phyloP scores from a whole-genome alignment of 2,329 filamentous ascomycete genomes.

The Claviceps pusilla region DNA sequence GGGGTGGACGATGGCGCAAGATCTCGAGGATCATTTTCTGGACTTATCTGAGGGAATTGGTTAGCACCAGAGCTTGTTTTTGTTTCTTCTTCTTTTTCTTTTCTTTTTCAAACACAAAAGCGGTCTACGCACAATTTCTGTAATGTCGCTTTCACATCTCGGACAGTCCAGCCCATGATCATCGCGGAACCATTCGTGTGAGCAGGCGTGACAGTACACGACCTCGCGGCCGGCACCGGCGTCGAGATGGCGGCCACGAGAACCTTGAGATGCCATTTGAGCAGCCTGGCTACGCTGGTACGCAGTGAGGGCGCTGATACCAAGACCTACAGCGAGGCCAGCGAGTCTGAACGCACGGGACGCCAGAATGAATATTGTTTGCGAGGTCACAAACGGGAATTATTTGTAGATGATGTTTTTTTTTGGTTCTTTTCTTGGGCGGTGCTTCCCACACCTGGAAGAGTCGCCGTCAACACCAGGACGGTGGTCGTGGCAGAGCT shows the following conservation, averaged over 20 bases:
- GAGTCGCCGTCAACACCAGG: background rate
- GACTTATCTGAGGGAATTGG: constrained; percentile 28
- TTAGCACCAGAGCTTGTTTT: constrained; percentile 5
- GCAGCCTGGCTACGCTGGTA: constrained; percentile 31
- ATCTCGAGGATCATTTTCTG: constrained; percentile 47
- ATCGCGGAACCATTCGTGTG: constrained; percentile 65
- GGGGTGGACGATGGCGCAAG: constrained; percentile 15
- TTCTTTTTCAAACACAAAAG: background rate
- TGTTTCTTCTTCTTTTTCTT: too few relatives aligned
- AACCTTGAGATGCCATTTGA: constrained; percentile 22
- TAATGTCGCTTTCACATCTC: constrained; percentile 60
- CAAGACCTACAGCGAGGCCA: constrained; percentile 43
- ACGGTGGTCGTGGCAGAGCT: too few relatives aligned
- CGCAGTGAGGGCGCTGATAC: constrained; percentile 41
- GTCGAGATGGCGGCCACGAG: constrained; percentile 28
- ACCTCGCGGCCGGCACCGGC: constrained; percentile 46
- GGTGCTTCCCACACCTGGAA: background rate
- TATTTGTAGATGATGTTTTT: background rate
- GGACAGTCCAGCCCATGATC: constrained; percentile 58
- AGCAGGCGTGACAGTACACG: constrained; percentile 74
- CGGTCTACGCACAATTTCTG: constrained; percentile 53
- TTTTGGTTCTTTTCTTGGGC: background rate
- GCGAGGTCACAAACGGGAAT: background rate
- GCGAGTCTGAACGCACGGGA: constrained; percentile 38
- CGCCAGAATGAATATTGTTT: constrained; percentile 29